Evolutionary conservation across 371 early-diverging fungal species (phyloP).

Genomic region (Lichtheimia corymbifera): DNA sequence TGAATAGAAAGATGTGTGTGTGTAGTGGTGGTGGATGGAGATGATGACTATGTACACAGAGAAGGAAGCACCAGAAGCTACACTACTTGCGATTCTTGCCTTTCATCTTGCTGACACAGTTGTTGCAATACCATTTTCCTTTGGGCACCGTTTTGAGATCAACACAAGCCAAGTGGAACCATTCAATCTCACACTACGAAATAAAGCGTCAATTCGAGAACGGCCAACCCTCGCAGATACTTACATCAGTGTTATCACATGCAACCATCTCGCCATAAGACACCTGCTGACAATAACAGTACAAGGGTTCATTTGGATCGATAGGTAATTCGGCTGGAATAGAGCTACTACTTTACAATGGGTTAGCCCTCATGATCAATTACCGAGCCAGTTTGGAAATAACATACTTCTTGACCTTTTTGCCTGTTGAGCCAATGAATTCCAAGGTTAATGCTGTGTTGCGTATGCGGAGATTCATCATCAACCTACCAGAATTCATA

Average conservation of each 20-base stretch:
- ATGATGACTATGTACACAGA: neutral
- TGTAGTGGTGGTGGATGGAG: neutral
- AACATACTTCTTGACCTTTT: constrained; percentile 11
- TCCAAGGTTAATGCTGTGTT: too few species aligned
- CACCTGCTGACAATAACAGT: constrained; percentile 94
- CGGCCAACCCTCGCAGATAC: constrained; percentile 13
- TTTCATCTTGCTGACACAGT: constrained; percentile 64
- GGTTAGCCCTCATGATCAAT: neutral
- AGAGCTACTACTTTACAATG: constrained; percentile 13
- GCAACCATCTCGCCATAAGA: constrained; percentile 98
- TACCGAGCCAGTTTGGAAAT: too few species aligned
- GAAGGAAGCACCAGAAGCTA: neutral
- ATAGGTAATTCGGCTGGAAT: constrained; percentile 72
- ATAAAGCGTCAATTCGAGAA: neutral
- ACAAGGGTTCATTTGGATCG: constrained; percentile 95
- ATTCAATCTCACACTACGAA: constrained; percentile 83
- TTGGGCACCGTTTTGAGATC: constrained; percentile 83
- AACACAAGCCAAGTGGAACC: constrained; percentile 96
- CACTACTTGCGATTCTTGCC: constrained; percentile 57
- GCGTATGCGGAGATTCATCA: neutral
- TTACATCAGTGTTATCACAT: constrained; percentile 90
- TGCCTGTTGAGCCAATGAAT: constrained; percentile 14
- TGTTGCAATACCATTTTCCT: constrained; percentile 93
- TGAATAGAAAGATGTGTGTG: neutral
- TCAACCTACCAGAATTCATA: constrained; percentile 18